phyloP scores from a whole-genome alignment of 2,329 filamentous ascomycete species.

The Xylariaceae sp. region DNA sequence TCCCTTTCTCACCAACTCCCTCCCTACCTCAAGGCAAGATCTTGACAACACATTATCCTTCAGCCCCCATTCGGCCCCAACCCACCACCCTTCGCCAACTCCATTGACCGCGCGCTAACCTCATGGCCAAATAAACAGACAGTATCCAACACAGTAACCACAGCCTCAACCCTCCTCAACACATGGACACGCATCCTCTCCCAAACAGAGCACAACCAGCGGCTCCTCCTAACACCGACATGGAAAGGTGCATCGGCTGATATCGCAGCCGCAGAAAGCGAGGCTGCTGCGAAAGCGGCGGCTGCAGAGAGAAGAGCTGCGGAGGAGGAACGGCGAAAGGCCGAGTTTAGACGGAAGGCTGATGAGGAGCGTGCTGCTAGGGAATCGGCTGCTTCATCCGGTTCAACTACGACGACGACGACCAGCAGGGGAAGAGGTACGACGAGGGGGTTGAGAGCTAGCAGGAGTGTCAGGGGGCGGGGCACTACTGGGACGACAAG shows the following conservation, averaged over 20 bases:
- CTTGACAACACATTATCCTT: neutral
- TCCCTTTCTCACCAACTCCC: neutral
- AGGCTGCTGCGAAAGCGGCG: conserved; percentile 69
- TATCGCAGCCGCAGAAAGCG: conserved; percentile 79
- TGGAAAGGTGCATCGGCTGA: conserved; percentile 92
- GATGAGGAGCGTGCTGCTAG: conserved; percentile 57
- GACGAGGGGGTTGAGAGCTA: conserved; percentile 9
- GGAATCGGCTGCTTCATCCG: conserved; percentile 39
- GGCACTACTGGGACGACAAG: neutral
- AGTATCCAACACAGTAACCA: conserved; percentile 79
- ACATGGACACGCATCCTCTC: conserved; percentile 96
- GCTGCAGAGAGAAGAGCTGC: conserved; percentile 72
- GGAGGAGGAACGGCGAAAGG: conserved; percentile 75
- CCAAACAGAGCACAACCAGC: conserved; percentile 96
- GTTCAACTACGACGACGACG: conserved; percentile 4
- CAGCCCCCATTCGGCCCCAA: neutral
- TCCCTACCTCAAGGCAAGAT: neutral
- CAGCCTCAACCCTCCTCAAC: conserved; percentile 84
- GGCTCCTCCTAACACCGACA: conserved; percentile 79
- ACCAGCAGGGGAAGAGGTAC: conserved; percentile 13
- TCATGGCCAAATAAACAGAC: conserved; percentile 50
- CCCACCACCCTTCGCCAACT: conserved; percentile 1
- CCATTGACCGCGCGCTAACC: conserved; percentile 12
- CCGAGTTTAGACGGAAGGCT: conserved; percentile 65
- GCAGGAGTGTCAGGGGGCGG: neutral